Percentiles rank a stretch among this genome's conserved stretches.
phyloP scores from a whole-genome alignment of 257 asterid genomes.

The Fraxinus americana region DNA sequence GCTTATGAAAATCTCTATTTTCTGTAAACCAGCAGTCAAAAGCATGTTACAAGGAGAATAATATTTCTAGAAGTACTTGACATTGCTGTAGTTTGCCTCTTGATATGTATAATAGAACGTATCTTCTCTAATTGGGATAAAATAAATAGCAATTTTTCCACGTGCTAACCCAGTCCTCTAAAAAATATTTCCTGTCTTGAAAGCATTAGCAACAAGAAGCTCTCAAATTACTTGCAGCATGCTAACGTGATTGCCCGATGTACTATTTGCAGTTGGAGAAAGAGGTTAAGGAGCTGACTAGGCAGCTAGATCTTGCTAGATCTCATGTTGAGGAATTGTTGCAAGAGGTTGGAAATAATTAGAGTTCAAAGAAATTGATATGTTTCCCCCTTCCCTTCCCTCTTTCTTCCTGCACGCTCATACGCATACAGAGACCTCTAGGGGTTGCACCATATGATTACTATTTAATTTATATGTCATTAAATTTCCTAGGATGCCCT shows the following conservation, averaged over 20 bases:
- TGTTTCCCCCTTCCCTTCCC: background rate
- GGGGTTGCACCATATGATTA: background rate
- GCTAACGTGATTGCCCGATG: background rate
- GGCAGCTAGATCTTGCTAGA: background rate
- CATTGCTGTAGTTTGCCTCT: background rate
- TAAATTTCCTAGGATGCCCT: background rate
- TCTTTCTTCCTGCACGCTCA: background rate
- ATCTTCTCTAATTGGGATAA: background rate
- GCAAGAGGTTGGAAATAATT: background rate
- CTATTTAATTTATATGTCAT: background rate
- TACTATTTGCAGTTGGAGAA: background rate
- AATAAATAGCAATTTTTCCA: background rate
- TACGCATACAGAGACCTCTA: background rate
- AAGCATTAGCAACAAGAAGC: background rate
- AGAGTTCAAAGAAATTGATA: background rate
- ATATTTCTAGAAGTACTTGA: background rate
- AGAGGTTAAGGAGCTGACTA: background rate
- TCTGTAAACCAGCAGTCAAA: background rate
- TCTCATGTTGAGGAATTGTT: background rate
- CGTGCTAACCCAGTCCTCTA: background rate
- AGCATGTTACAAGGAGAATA: background rate
- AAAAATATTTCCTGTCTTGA: background rate
- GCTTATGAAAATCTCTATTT: background rate
- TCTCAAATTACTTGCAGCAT: background rate
- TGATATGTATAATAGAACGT: background rate